A percentile compares a stretch with the other conserved stretches of the same genome.
These are phyloP conservation scores for Monosporascus cannonballus DNA, from an alignment of 2,329 filamentous ascomycete species.

Conservation along the genomic window DNA sequence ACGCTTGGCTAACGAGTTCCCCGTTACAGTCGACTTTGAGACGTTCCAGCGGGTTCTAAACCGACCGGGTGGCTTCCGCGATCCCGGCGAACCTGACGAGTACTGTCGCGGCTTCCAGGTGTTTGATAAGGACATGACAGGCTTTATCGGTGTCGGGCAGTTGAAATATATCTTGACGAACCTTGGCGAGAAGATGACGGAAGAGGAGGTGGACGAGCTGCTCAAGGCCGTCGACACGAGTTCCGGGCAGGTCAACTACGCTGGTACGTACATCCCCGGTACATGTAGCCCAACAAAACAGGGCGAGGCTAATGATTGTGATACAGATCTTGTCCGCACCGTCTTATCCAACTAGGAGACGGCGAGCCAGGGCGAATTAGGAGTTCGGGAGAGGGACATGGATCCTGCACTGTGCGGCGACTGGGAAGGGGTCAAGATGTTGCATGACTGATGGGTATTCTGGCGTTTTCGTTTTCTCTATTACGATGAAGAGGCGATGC, in stretches of 20 bases:
- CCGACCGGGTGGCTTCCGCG: slow-evolving; percentile 95
- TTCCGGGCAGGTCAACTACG: slow-evolving; percentile 96
- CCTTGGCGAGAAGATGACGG: slow-evolving; percentile 97
- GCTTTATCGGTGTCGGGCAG: slow-evolving; percentile 95
- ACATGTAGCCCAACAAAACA: not conserved
- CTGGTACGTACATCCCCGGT: slow-evolving; percentile 50
- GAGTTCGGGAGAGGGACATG: slow-evolving; percentile 15
- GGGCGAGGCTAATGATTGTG: slow-evolving; percentile 5
- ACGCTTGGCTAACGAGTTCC: slow-evolving; percentile 6
- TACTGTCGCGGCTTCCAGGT: slow-evolving; percentile 99
- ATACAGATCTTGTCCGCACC: slow-evolving; percentile 71
- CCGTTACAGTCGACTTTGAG: slow-evolving; percentile 81
- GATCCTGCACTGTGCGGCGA: not conserved
- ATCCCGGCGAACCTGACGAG: slow-evolving; percentile 94
- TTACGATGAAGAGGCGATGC: not conserved
- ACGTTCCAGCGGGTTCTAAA: slow-evolving; percentile 95
- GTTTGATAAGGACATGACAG: slow-evolving; percentile 98
- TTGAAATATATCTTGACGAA: slow-evolving; percentile 98
- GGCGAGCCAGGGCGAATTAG: slow-evolving; percentile 5
- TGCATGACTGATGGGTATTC: not conserved
- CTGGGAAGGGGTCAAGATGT: not conserved
- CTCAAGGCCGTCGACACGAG: slow-evolving; percentile 97
- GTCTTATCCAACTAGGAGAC: slow-evolving; percentile 70
- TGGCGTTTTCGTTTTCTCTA: not conserved
- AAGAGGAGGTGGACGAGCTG: slow-evolving; percentile 97